These are phyloP conservation scores for Amylocystis lapponica DNA, from an alignment of 768 basidiomycete species.

Conservation along the genomic window DNA sequence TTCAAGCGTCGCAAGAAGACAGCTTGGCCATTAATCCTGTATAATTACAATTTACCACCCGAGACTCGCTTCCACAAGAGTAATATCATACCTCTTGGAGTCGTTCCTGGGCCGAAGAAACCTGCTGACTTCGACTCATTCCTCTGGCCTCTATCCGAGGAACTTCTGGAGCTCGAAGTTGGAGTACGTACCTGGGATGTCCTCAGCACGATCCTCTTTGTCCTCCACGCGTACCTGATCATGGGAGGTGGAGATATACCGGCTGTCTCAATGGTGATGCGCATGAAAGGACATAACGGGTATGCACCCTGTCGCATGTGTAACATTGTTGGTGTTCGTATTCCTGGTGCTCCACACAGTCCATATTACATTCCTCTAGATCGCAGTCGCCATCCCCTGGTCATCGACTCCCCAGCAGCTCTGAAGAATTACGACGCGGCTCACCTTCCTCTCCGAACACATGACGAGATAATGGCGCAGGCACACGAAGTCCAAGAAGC, in stretches of 20 bases:
- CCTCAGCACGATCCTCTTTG: conserved; percentile 7
- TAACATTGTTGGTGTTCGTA: conserved; percentile 17
- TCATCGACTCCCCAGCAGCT: no score
- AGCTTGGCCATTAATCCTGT: conserved; percentile 36
- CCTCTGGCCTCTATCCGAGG: conserved; percentile 21
- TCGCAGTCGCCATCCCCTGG: conserved; percentile 8
- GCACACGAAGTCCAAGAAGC: no score
- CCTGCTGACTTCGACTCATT: conserved; percentile 23
- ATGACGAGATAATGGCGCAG: no score
- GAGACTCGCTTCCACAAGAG: conserved; percentile 13
- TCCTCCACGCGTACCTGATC: conserved; percentile 20
- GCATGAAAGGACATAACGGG: conserved; percentile 25
- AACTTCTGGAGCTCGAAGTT: conserved; percentile 15
- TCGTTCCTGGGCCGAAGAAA: conserved; percentile 18
- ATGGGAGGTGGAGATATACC: conserved; percentile 23
- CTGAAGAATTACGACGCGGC: no score
- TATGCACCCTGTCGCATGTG: conserved; percentile 20
- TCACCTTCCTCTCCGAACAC: no score
- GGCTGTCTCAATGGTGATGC: conserved; percentile 20
- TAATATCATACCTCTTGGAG: conserved; percentile 14
- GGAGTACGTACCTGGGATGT: conserved; percentile 18
- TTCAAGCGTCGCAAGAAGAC: conserved; percentile 30
- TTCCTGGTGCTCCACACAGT: neutral
- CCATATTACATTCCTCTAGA: conserved; percentile 15
- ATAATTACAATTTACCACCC: conserved; percentile 31